Percentiles rank a stretch among this genome's conserved stretches.
Conservation (phyloP, 352 stramenopile genomes). For the Blastocystis sp. region DNA sequence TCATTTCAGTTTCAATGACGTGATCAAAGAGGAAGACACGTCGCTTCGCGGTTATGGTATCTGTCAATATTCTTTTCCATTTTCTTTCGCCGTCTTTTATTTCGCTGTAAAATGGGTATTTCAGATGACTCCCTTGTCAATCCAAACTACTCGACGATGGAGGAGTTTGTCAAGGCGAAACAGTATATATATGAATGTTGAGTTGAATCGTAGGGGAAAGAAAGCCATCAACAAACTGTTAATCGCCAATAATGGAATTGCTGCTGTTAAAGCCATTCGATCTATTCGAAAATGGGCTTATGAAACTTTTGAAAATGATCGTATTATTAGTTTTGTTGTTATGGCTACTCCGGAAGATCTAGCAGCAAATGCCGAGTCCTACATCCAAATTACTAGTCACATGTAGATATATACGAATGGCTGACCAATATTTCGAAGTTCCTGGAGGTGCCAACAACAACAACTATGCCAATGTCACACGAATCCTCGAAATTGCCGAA, state of each 20-base stretch:
- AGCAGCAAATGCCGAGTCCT: conserved; percentile 92
- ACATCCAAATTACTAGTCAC: background rate
- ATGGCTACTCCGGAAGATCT: conserved; percentile 99
- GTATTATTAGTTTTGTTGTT: conserved; percentile 81
- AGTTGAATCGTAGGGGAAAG: conserved; percentile 67
- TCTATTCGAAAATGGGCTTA: conserved; percentile 95
- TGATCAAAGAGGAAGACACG: background rate
- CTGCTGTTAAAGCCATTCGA: conserved; percentile 95
- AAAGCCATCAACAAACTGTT: conserved; percentile 88
- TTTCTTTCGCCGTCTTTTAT: background rate
- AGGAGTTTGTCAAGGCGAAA: conserved; percentile 41
- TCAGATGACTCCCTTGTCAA: background rate
- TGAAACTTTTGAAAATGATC: conserved; percentile 89
- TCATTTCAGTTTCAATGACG: background rate
- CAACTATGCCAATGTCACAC: conserved; percentile 99
- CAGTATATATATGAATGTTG: background rate
- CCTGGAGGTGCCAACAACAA: conserved; percentile 98
- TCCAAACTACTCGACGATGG: background rate
- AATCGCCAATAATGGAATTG: conserved; percentile 99
- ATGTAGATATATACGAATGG: conserved; percentile 93
- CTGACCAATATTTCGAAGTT: conserved; percentile 97
- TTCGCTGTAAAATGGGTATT: background rate
- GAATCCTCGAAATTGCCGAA: conserved; percentile 85
- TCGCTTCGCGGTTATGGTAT: conserved; percentile 3
- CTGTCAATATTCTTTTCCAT: conserved; percentile 34